These are phyloP conservation scores for Poa pratensis DNA, from an alignment of 176 grass and related monocot genomes.

Conservation along the genomic window DNA sequence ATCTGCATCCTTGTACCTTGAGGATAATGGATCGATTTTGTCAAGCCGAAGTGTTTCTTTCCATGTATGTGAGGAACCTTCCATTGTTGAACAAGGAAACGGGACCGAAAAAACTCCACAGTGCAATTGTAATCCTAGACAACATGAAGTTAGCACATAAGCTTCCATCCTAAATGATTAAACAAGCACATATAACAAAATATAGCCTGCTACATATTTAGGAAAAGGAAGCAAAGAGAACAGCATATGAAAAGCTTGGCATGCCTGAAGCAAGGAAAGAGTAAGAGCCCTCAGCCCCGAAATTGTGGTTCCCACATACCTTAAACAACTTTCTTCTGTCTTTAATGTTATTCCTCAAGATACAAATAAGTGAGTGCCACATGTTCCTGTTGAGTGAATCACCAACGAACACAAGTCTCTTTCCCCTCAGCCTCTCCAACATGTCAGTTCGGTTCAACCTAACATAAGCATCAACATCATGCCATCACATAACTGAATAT, in stretches of 20 bases:
- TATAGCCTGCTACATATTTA: background rate
- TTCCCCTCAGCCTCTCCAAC: slow-evolving; percentile 78
- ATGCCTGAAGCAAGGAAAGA: slow-evolving; percentile 72
- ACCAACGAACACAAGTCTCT: slow-evolving; percentile 87
- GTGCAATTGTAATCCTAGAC: slow-evolving; percentile 83
- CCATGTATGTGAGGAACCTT: slow-evolving; percentile 45
- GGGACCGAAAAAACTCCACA: slow-evolving; percentile 83
- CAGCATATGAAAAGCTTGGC: background rate
- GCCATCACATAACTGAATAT: slow-evolving; percentile 36
- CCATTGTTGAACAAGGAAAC: slow-evolving; percentile 88
- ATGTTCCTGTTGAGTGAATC: slow-evolving; percentile 98
- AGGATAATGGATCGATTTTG: slow-evolving; percentile 52
- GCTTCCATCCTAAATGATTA: slow-evolving; percentile 25
- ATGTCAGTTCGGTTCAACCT: slow-evolving; percentile 69
- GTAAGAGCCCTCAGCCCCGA: slow-evolving; percentile 70
- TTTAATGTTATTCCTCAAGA: slow-evolving; percentile 63
- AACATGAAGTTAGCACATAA: slow-evolving; percentile 40
- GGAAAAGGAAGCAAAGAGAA: background rate
- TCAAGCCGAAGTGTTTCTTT: slow-evolving; percentile 89
- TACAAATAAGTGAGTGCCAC: slow-evolving; percentile 93
- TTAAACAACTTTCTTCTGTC: slow-evolving; percentile 78
- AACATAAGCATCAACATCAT: slow-evolving; percentile 10
- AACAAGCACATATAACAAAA: background rate
- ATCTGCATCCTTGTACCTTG: slow-evolving; percentile 73
- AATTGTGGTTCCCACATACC: slow-evolving; percentile 63